Base-by-base conservation (phyloP, 306 rosid species). In the Citrullus colocynthis region DNA sequence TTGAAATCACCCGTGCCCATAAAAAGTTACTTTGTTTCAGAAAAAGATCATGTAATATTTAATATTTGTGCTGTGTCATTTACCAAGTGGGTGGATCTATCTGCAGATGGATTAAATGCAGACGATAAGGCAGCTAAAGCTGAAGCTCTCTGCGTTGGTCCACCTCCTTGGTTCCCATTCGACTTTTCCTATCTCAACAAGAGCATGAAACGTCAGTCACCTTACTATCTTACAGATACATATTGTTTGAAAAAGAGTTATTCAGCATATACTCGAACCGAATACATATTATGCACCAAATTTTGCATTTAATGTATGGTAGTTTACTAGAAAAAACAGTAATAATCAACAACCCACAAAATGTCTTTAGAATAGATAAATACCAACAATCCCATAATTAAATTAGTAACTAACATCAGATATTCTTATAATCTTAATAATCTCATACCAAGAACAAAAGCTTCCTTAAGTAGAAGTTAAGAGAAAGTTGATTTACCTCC, bases 41-140 rank as follows among this genome's bases (percentile, higher is more conserved):
- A 64, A 64, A n/a, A 28, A 64, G 45, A 34, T 55, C 58, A 17
- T 18, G 55, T 44, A 69, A 20, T n/a, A 24, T 24, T 11, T 20
- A 70, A 70, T 12, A 70, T 21, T 30, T 71, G 59, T 71, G 76
- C 42, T 49, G 20, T 48, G 57, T 28, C 59, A 45, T 65, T 81
- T 88, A 88, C 91, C 91, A 71, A 41, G 37, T 59, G 64, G 78
- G 88, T 37, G 39, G 88, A 81, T 81, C 79, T 84, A 74, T 84
- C 89, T 1, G 86, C 69, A 49, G 87, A 85, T 67, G 91, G 86
- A 76, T 84, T 84, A 67, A 88, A 88, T 49, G 91, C 91, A 80
- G 89, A 86, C 66, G 86, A 78, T 79, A 88, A 80, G 56, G 91
- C 89, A 67, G 91, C 89, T 81, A 88, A 81, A 67, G 91, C 91